Conservation (phyloP, 257 asterid genomes). For the Pogostemon cablin region DNA sequence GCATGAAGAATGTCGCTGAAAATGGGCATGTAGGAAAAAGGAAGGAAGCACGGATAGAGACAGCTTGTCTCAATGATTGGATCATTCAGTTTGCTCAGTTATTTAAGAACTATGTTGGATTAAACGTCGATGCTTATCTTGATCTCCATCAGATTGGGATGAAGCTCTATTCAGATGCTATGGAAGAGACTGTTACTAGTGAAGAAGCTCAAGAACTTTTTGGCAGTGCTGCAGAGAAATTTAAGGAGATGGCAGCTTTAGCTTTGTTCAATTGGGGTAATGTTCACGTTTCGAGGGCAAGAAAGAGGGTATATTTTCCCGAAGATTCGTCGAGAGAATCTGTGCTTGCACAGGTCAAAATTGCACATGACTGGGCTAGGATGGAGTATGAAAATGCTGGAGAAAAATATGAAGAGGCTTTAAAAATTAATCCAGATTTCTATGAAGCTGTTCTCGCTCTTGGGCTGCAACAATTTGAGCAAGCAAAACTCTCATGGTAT, state of each 20-base stretch:
- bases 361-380: slow-evolving; percentile 71
- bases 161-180: slow-evolving; percentile 76
- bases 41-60: slow-evolving; percentile 36
- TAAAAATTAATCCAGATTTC: slow-evolving; percentile 60
- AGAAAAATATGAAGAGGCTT: slow-evolving; percentile 70
- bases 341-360: slow-evolving; percentile 48
- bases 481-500: slow-evolving; percentile 86
- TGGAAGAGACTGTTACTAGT: slow-evolving; percentile 79
- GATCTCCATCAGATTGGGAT: slow-evolving; percentile 77
- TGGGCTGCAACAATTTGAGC: slow-evolving; percentile 81
- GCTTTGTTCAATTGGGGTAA: slow-evolving; percentile 91
- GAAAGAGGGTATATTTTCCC: slow-evolving; percentile 57
- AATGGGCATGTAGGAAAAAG: slow-evolving; percentile 45
- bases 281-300: slow-evolving; percentile 79
- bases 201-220: slow-evolving; percentile 83
- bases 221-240: slow-evolving; percentile 63
- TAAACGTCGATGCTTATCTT: slow-evolving; percentile 69
- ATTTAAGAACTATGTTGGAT: slow-evolving; percentile 72
- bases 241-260: slow-evolving; percentile 84
- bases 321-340: slow-evolving; percentile 64
- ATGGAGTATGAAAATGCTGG: slow-evolving; percentile 65
- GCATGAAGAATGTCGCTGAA: slow-evolving; percentile 31
- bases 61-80: slow-evolving; percentile 77
- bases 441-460: slow-evolving; percentile 76
- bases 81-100: slow-evolving; percentile 71